Evolutionary conservation across 805 yeast species (phyloP), one percentile per base, ranked within the genome.

Genomic region (Hanseniaspora guilliermondii): DNA sequence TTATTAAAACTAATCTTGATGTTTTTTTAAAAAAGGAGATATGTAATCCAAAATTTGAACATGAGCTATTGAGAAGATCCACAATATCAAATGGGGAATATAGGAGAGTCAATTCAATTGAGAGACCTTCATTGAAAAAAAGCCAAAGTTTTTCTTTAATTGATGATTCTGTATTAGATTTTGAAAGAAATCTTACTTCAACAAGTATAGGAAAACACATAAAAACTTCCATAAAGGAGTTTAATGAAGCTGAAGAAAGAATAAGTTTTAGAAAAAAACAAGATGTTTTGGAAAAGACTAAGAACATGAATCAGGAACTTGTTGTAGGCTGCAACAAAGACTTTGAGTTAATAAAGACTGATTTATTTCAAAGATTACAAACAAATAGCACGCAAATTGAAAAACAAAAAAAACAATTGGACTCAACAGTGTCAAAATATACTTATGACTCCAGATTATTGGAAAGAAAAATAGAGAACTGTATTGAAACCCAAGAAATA

Each of bases 361-460:
- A 74, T 56, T 62, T 75, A 52, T 50, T 25, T 44, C 44, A 42
- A 35, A 30, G 38, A 27, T 21, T 50, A 16, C 49, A 50, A 36
- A 27, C 44, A 14, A 50, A 50, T 16, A 50, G 19, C n/a, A 50
- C 54, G 6, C 54, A 50, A 17, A 36, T 50, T 16, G 54, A 41
- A 22, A 54, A 54, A 24, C 56, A 48, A 17, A 54, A 54, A 42
- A 64, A 67, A 25, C 83, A 80, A 56, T 68, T 80, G 17, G 77
- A 76, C 49, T 75, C 81, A 8, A 67, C 78, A 49, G 75, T 78
- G 35, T 80, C 85, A 2, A 71, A 82, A 57, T 64, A 85, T 49
- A 77, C 79, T 59, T 85, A 85, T 64, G 91, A 85, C 62, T 69
- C 80, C 45, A 67, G 84, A 21, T 68, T 81, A 41, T 65, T 85